These are phyloP conservation scores for Spatholobus suberectus DNA, from an alignment of 306 rosid species.

Conservation along the genomic window DNA sequence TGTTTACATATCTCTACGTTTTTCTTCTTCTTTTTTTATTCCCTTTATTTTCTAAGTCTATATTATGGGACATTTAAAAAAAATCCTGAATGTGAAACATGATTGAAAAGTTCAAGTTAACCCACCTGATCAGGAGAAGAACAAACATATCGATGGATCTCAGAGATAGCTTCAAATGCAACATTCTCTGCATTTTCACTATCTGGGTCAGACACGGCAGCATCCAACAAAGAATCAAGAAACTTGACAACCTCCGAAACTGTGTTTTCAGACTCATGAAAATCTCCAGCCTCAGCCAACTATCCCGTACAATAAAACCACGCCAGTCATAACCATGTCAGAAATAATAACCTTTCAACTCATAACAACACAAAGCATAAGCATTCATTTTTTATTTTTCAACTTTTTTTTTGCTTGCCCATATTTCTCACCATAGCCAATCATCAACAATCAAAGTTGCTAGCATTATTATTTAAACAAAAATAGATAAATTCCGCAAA, in stretches of 20 bases:
- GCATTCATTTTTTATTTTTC: background rate
- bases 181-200: slow-evolving; percentile 48
- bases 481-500: background rate
- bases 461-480: background rate
- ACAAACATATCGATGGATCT: slow-evolving; percentile 54
- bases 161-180: slow-evolving; percentile 60
- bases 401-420: background rate
- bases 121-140: slow-evolving; percentile 72
- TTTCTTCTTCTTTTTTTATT: background rate
- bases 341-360: slow-evolving; percentile 21
- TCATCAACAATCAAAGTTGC: background rate
- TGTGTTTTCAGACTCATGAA: slow-evolving; percentile 47
- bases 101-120: slow-evolving; percentile 6
- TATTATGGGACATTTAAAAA: background rate
- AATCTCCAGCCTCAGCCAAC: slow-evolving; percentile 58
- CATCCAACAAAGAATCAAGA: slow-evolving; percentile 65
- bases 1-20: background rate
- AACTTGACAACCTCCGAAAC: slow-evolving; percentile 57
- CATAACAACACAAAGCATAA: background rate
- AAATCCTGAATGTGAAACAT: background rate
- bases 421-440: background rate
- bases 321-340: background rate
- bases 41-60: background rate
- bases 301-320: slow-evolving; percentile 36
- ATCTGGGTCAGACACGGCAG: slow-evolving; percentile 54